Evolutionary conservation across 768 basidiomycete species (phyloP).

Genomic region (Russula sp.): DNA sequence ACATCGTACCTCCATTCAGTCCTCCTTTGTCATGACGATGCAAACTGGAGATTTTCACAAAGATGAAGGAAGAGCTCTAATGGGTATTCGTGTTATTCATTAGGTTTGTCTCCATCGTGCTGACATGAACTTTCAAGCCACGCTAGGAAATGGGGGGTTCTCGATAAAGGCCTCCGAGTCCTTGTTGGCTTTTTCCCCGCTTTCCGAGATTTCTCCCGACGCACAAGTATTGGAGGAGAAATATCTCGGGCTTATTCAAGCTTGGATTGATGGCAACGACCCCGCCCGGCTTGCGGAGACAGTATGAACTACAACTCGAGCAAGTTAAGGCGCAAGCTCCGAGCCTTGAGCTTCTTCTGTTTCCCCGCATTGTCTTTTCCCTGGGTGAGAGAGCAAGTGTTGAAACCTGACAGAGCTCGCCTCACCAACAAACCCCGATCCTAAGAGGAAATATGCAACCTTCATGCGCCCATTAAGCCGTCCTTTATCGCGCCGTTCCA

Average conservation of each 20-base stretch:
- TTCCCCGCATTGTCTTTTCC: neutral
- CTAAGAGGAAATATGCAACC: constrained; percentile 14
- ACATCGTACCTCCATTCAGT: constrained; percentile 9
- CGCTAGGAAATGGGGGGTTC: neutral
- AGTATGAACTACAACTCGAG: constrained; percentile 24
- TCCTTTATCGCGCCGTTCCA: constrained; percentile 25
- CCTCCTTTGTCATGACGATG: neutral
- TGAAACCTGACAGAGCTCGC: neutral
- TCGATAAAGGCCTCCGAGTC: constrained; percentile 2
- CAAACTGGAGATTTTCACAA: neutral
- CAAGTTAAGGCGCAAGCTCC: constrained; percentile 16
- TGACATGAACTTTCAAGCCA: neutral
- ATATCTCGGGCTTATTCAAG: constrained; percentile 11
- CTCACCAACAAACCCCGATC: constrained; percentile 8
- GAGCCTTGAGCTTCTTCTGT: constrained; percentile 12
- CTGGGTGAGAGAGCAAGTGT: constrained; percentile 4
- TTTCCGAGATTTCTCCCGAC: constrained; percentile 4
- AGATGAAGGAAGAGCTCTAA: constrained; percentile 20
- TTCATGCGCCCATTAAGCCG: constrained; percentile 7
- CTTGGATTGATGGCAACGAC: constrained; percentile 1
- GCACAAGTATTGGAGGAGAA: constrained; percentile 10
- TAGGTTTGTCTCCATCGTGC: too few species aligned
- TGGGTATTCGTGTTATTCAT: constrained; percentile 2
- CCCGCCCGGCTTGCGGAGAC: constrained; percentile 20
- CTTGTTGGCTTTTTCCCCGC: constrained; percentile 17